Evolutionary conservation across 1,284 basidiomycete genomes (phyloP).

Genomic region (Phylloboletellus chloephorus): DNA sequence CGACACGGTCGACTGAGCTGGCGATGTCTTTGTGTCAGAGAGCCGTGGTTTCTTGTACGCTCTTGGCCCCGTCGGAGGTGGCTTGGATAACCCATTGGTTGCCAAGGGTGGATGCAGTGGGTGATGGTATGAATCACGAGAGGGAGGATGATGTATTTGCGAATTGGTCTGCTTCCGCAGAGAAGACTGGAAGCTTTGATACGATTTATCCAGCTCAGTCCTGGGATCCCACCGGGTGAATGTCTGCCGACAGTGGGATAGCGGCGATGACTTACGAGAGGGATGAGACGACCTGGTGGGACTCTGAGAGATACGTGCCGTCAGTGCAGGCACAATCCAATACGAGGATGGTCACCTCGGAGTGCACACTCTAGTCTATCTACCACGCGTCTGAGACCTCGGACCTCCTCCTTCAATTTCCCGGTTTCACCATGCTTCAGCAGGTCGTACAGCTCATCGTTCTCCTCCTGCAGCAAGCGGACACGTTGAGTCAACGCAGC

Average conservation of each 20-base stretch:
- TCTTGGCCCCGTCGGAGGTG: conserved; percentile 68
- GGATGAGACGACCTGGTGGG: conserved; percentile 61
- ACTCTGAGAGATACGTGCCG: conserved; percentile 45
- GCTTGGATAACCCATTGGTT: conserved; percentile 40
- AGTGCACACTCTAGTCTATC: conserved; percentile 64
- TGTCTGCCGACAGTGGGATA: conserved; percentile 4
- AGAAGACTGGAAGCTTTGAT: conserved; percentile 49
- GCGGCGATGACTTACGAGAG: conserved; percentile 54
- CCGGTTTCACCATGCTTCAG: conserved; percentile 67
- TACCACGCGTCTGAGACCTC: conserved; percentile 59
- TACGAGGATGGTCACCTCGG: conserved; percentile 46
- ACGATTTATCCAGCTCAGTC: conserved; percentile 66
- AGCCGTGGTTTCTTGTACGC: conserved; percentile 72
- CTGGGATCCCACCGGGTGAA: conserved; percentile 29
- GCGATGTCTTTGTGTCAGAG: conserved; percentile 48
- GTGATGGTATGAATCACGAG: conserved; percentile 27
- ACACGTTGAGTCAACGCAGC: conserved; percentile 67
- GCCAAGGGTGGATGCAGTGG: conserved; percentile 23
- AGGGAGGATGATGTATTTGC: conserved; percentile 37
- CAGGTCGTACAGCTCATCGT: conserved; percentile 72
- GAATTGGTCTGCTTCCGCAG: conserved; percentile 38
- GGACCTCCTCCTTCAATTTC: conserved; percentile 72
- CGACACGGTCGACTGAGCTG: conserved; percentile 33
- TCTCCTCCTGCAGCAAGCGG: conserved; percentile 71
- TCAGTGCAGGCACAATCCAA: conserved; percentile 6